A percentile compares a stretch with the other conserved stretches of the same genome.
Conservation (phyloP, 352 stramenopile species). For the Globisporangium sylvaticum region DNA sequence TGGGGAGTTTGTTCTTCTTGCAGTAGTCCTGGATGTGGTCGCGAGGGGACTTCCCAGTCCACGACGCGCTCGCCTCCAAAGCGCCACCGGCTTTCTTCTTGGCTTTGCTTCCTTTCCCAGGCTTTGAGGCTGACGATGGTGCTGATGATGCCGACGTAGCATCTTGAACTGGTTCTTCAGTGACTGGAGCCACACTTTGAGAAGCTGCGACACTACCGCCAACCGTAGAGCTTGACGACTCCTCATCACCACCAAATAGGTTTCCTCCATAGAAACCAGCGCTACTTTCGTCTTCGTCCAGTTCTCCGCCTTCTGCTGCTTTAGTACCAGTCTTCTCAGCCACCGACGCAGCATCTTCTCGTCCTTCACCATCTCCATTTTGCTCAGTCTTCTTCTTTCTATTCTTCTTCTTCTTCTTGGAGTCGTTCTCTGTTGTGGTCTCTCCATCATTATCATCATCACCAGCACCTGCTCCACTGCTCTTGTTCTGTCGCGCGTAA, state of each 20-base stretch:
- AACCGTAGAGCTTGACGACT: background rate
- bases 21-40: constrained; percentile 88
- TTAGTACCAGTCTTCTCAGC: background rate
- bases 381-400: constrained; percentile 8
- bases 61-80: constrained; percentile 31
- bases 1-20: constrained; percentile 79
- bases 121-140: constrained; percentile 11
- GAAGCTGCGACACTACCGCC: background rate
- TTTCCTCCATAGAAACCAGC: constrained; percentile 8
- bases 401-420: constrained; percentile 7
- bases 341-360: background rate
- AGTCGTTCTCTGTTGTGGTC: background rate
- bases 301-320: background rate
- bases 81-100: constrained; percentile 31
- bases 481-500: background rate
- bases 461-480: too few species aligned
- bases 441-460: background rate
- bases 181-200: background rate
- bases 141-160: background rate
- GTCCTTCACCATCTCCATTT: background rate
- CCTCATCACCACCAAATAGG: constrained; percentile 1
- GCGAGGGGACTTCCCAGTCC: constrained; percentile 83
- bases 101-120: constrained; percentile 26
- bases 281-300: background rate
- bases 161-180: background rate